A percentile compares a stretch with the other conserved stretches of the same genome.
phyloP scores from a whole-genome alignment of 768 basidiomycete genomes.

The Lyophyllum semitale region DNA sequence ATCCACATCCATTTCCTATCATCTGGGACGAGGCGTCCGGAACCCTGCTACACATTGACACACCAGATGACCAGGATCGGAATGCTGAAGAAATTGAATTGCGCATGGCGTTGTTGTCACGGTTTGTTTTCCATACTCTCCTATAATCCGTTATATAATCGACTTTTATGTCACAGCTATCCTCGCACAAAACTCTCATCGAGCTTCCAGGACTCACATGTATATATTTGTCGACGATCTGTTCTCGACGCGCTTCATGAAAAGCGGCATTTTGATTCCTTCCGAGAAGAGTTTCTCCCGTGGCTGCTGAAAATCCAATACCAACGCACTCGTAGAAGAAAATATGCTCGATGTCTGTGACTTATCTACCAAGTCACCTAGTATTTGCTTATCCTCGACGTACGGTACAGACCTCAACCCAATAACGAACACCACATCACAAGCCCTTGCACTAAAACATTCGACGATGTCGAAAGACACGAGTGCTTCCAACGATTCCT shows the following conservation, averaged over 20 bases:
- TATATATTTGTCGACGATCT: conserved; percentile 81
- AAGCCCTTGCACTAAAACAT: conserved; percentile 56
- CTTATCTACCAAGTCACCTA: neutral
- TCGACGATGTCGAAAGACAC: conserved; percentile 46
- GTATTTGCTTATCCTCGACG: neutral
- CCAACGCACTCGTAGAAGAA: conserved; percentile 56
- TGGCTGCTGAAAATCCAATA: conserved; percentile 91
- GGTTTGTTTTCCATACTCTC: conserved; percentile 39
- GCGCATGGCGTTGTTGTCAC: conserved; percentile 71
- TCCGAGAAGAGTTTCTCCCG: conserved; percentile 89
- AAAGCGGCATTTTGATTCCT: conserved; percentile 74
- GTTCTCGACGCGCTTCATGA: conserved; percentile 72
- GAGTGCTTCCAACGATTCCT: conserved; percentile 18
- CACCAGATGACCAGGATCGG: conserved; percentile 64
- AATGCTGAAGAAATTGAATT: conserved; percentile 74
- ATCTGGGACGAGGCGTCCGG: conserved; percentile 68
- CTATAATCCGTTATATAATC: conserved; percentile 5
- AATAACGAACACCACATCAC: conserved; percentile 43
- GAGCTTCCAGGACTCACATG: conserved; percentile 80
- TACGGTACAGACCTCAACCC: conserved; percentile 46
- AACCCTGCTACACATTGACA: conserved; percentile 75
- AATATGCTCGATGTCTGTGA: conserved; percentile 57
- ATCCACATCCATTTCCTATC: conserved; percentile 48
- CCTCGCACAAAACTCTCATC: conserved; percentile 71
- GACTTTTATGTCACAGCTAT: conserved; percentile 48